These are phyloP conservation scores for Cyberlindnera misumaiensis DNA, from an alignment of 805 yeast genomes.

Conservation along the genomic window DNA sequence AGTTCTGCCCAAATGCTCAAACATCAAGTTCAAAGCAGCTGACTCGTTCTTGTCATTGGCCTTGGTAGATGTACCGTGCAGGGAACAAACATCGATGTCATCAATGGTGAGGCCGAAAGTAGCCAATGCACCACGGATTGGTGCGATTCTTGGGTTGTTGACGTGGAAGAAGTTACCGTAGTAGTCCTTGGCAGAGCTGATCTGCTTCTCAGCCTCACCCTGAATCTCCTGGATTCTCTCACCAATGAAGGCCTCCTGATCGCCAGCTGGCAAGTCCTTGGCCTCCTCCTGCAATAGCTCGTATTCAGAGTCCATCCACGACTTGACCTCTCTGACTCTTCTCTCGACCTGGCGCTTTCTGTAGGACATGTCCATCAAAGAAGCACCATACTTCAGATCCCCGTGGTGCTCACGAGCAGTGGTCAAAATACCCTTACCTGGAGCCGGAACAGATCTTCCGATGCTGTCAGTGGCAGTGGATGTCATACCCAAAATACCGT, in stretches of 20 bases:
- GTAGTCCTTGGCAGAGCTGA: slow-evolving; percentile 80
- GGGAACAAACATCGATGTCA: slow-evolving; percentile 92
- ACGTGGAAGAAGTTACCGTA: slow-evolving; percentile 95
- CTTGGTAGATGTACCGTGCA: slow-evolving; percentile 98
- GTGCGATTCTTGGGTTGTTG: slow-evolving; percentile 90
- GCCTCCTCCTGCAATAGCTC: slow-evolving; percentile 67
- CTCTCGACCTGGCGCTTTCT: slow-evolving; percentile 84
- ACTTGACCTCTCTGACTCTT: slow-evolving; percentile 69
- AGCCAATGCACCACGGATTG: slow-evolving; percentile 94
- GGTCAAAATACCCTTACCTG: slow-evolving; percentile 98
- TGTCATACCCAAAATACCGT: slow-evolving; percentile 89
- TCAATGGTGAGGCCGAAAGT: slow-evolving; percentile 89
- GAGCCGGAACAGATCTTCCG: slow-evolving; percentile 99
- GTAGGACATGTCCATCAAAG: slow-evolving; percentile 83
- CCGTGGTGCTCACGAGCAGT: slow-evolving; percentile 94
- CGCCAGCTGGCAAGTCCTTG: slow-evolving; percentile 39
- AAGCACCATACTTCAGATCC: slow-evolving; percentile 67
- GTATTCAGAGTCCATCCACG: slow-evolving; percentile 82
- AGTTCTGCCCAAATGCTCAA: slow-evolving; percentile 90
- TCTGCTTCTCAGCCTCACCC: slow-evolving; percentile 79
- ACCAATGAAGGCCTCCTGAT: slow-evolving; percentile 52
- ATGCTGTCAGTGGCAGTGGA: slow-evolving; percentile 98
- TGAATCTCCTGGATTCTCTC: slow-evolving; percentile 86
- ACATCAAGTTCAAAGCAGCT: slow-evolving; percentile 84
- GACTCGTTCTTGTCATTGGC: slow-evolving; percentile 99